Evolutionary conservation across 345 rosid species (phyloP).

Genomic region (Heritiera littoralis): DNA sequence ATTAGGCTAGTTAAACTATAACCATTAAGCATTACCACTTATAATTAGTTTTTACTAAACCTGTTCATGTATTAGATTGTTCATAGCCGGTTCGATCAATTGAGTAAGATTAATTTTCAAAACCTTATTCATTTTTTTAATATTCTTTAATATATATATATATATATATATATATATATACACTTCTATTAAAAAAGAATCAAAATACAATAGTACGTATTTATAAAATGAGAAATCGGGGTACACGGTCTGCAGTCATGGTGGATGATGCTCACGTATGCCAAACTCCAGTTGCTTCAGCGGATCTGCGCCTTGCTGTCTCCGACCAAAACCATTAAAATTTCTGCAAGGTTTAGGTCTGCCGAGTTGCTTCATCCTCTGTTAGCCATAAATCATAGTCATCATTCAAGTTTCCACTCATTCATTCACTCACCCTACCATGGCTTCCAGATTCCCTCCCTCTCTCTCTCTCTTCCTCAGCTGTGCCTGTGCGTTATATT

Average conservation of each 20-base stretch:
- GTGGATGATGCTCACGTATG: background rate
- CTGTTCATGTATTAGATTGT: no score
- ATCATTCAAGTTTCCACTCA: constrained; percentile 38
- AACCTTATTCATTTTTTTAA: no score
- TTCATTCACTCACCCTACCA: background rate
- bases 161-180: no score
- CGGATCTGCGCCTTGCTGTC: background rate
- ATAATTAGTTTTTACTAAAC: no score
- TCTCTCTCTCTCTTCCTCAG: background rate
- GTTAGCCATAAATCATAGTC: constrained; percentile 30
- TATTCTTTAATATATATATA: no score
- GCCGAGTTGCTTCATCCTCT: constrained; percentile 25
- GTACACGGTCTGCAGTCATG: background rate
- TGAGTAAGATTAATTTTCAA: no score
- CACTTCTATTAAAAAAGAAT: no score
- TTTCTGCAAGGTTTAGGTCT: background rate
- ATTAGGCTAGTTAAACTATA: no score
- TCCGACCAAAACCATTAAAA: constrained; percentile 18
- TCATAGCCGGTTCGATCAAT: no score
- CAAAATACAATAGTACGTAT: no score
- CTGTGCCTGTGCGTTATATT: constrained; percentile 22
- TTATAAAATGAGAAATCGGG: no score
- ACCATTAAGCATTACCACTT: no score
- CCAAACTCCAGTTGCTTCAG: background rate
- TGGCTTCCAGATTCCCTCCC: constrained; percentile 5